A percentile compares a stretch with the other conserved stretches of the same genome.
Conservation (phyloP, 2,329 filamentous ascomycete species). For the Penicillium paneum region DNA sequence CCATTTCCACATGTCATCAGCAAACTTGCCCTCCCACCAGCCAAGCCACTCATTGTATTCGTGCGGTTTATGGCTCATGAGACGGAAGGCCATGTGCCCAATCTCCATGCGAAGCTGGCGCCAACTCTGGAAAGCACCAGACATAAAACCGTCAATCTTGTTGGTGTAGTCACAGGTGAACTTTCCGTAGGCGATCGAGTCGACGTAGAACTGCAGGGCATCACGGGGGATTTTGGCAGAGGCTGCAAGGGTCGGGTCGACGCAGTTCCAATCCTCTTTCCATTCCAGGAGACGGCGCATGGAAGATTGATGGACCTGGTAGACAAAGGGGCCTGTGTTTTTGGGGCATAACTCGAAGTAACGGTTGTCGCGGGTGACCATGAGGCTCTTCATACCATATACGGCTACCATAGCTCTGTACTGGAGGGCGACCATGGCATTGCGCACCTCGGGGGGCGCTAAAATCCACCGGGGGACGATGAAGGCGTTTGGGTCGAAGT, state of each 20-base stretch:
- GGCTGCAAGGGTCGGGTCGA: slow-evolving; percentile 18
- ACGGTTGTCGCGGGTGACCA: slow-evolving; percentile 15
- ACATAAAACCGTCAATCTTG: slow-evolving; percentile 5
- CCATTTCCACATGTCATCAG: slow-evolving; percentile 28
- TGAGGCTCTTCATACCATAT: slow-evolving; percentile 14
- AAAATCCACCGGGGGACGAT: slow-evolving; percentile 15
- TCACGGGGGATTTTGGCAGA: slow-evolving; percentile 27
- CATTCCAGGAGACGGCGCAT: slow-evolving; percentile 29
- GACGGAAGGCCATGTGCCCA: slow-evolving; percentile 9
- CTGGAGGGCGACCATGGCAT: slow-evolving; percentile 14
- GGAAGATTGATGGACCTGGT: slow-evolving; percentile 19
- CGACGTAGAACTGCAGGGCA: slow-evolving; percentile 23
- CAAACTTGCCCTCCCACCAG: slow-evolving; percentile 27
- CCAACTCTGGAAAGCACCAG: slow-evolving; percentile 16
- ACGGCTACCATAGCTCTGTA: slow-evolving; percentile 17
- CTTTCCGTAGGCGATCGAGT: slow-evolving; percentile 19
- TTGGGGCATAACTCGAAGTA: slow-evolving; percentile 29
- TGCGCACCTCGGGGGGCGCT: not conserved
- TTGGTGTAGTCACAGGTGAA: slow-evolving; percentile 9
- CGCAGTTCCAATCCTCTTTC: slow-evolving; percentile 12
- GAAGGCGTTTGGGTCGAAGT: slow-evolving; percentile 15
- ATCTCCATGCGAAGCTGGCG: slow-evolving; percentile 11
- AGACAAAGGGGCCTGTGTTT: not conserved
- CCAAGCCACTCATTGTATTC: slow-evolving; percentile 18
- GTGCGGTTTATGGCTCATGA: slow-evolving; percentile 15